Base-by-base conservation (phyloP, 441 rosid species). In the Omphalea diandra region DNA sequence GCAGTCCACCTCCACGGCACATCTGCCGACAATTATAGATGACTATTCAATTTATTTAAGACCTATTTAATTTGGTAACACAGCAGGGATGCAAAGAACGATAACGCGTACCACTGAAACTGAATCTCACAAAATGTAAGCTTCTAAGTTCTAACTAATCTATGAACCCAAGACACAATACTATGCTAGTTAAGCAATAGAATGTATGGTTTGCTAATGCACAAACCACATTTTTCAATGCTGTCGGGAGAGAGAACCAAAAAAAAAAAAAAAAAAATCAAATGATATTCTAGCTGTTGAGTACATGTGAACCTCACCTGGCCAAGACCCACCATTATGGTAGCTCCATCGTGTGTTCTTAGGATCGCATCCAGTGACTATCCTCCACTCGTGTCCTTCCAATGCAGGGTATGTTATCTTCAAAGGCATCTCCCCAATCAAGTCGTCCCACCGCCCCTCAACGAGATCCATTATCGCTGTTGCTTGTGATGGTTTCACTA, bases 241-340 rank as follows among this genome's bases (percentile, higher is more conserved):
- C 18, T 7, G 32, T 7, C 18, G 24, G 40, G 10, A 18, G 14
- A 57, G 12, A 32, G 15, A 17, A 24, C 3, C n/a, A n/a, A n/a
- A n/a, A n/a, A n/a, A n/a, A n/a, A n/a, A n/a, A n/a, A n/a, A 29
- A 15, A 40, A 1, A 4, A 57, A 57, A 27, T 17, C 7, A 31
- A 57, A 32, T 32, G 38, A 7, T 20, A 56, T 29, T 56, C 36
- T 32, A 57, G 49, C 47, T 5, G n/a, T 29, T 38, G n/a, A 22
- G 24, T 20, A 18, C 5, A 22, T 3, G 27, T 41, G 75, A 40
- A 18, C n/a, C 69, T 67, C 33, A 83, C 89, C 82, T 77, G 90
- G 90, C 90, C 90, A 82, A 49, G 88, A 84, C 26, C 90, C 86
- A 27, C 86, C 88, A 36, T 86, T 84, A 56, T 84, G 88, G 75